Evolutionary conservation across 306 rosid species (phyloP).

Genomic region (Lagenaria siceraria): DNA sequence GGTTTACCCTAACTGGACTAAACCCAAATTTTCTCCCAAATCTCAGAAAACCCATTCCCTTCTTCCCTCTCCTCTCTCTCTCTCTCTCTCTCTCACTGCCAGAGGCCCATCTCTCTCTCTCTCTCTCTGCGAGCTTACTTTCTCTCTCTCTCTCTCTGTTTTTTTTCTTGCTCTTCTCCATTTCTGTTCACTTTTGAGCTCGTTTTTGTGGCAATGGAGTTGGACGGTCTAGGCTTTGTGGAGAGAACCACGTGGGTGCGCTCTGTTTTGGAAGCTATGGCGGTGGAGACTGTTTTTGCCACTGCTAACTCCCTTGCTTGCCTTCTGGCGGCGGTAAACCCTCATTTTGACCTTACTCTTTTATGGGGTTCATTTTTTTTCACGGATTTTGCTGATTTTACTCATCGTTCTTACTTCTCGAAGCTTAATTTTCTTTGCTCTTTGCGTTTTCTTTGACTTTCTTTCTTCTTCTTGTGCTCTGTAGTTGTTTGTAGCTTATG

Average conservation of each 20-base stretch:
- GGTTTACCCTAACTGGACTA: slow-evolving; percentile 25
- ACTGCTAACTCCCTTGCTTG: slow-evolving; percentile 37
- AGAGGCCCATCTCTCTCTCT: slow-evolving; percentile 5
- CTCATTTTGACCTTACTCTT: neutral
- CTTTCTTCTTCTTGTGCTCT: neutral
- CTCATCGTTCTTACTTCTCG: neutral
- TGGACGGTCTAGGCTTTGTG: too few species aligned
- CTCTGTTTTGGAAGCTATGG: slow-evolving; percentile 32
- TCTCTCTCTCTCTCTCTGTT: neutral
- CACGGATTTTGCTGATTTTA: too few species aligned
- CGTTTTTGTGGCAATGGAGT: slow-evolving; percentile 28
- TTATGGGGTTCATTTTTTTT: neutral
- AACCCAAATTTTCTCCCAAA: slow-evolving; percentile 14
- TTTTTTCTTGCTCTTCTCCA: neutral
- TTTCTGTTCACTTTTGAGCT: slow-evolving; percentile 6
- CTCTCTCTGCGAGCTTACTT: too few species aligned
- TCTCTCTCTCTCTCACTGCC: neutral
- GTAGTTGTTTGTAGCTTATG: neutral
- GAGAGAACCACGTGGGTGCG: too few species aligned
- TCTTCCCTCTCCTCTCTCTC: neutral
- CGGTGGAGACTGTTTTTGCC: slow-evolving; percentile 26
- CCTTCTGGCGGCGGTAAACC: slow-evolving; percentile 32
- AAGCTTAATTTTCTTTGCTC: neutral
- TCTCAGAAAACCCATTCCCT: slow-evolving; percentile 11
- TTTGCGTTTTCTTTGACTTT: neutral